Conservation (phyloP, 441 rosid genomes). For the Syzygium syzygioides region DNA sequence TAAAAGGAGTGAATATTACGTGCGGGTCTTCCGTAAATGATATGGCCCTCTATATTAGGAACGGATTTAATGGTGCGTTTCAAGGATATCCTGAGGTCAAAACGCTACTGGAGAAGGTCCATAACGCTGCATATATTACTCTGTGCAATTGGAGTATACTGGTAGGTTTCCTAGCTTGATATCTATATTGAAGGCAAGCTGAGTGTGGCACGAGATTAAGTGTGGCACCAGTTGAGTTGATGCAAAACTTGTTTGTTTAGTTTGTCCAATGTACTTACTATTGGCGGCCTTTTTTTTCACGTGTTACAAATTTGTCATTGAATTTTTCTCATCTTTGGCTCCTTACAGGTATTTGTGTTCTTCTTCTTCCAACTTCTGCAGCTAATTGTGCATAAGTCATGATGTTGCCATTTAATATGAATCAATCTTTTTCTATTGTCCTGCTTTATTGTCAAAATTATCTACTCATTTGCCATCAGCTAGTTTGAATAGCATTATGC, state of each 20-base stretch:
- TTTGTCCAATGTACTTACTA: neutral
- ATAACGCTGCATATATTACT: too few relatives aligned
- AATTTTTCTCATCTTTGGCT: neutral
- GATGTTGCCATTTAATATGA: neutral
- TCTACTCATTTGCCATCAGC: neutral
- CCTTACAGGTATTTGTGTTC: neutral
- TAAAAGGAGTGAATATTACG: too few relatives aligned
- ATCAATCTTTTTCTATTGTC: neutral
- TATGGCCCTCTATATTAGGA: neutral
- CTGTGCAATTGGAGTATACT: too few relatives aligned
- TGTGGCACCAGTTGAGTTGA: neutral
- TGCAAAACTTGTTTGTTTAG: neutral
- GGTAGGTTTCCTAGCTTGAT: too few relatives aligned
- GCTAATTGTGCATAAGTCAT: neutral
- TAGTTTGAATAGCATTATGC: neutral
- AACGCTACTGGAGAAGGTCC: neutral
- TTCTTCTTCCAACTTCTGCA: neutral
- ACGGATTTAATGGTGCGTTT: neutral
- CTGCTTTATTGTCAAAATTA: neutral
- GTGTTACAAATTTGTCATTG: neutral
- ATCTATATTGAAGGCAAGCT: neutral
- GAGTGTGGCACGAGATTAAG: neutral
- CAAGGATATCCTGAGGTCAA: neutral
- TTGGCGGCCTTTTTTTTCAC: neutral
- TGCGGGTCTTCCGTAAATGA: too few relatives aligned